These are phyloP conservation scores for Nannochloropsis granulata DNA, from an alignment of 108 stramenopile species.

Conservation along the genomic window DNA sequence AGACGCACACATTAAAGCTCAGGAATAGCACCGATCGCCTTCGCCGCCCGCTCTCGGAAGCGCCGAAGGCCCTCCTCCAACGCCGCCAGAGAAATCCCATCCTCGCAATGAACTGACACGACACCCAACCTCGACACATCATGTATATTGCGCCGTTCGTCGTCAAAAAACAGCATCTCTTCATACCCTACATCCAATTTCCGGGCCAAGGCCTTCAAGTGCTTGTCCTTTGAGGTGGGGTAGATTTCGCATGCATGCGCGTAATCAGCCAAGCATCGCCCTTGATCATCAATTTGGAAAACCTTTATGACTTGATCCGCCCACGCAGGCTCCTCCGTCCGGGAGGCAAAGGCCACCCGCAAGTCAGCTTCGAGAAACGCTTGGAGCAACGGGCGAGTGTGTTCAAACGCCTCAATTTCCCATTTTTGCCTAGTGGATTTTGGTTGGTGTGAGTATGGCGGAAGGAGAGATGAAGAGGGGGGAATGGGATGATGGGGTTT, in stretches of 20 bases:
- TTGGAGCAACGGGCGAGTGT: background rate
- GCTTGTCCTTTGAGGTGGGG: background rate
- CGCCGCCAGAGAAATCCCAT: background rate
- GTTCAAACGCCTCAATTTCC: background rate
- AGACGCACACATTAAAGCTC: no score
- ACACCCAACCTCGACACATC: background rate
- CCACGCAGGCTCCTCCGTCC: slow-evolving; percentile 8
- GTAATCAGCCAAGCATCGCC: background rate
- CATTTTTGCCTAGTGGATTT: background rate
- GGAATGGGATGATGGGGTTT: no score
- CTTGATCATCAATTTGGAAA: background rate
- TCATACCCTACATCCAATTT: background rate
- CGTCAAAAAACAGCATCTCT: slow-evolving; percentile 10
- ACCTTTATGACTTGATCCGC: background rate
- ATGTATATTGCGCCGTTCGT: background rate
- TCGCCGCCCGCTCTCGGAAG: background rate
- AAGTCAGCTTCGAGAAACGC: background rate
- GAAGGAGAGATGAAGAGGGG: no score
- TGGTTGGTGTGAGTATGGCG: no score
- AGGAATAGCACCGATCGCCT: no score
- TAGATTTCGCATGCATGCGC: slow-evolving; percentile 1
- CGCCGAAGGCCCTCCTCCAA: background rate
- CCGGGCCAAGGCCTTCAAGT: background rate
- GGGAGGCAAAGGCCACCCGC: background rate
- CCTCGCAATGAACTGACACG: background rate